Percentiles rank a stretch among this genome's conserved stretches.
Conservation (phyloP, 164 flowering plant genomes). For the Malania oleifera region DNA sequence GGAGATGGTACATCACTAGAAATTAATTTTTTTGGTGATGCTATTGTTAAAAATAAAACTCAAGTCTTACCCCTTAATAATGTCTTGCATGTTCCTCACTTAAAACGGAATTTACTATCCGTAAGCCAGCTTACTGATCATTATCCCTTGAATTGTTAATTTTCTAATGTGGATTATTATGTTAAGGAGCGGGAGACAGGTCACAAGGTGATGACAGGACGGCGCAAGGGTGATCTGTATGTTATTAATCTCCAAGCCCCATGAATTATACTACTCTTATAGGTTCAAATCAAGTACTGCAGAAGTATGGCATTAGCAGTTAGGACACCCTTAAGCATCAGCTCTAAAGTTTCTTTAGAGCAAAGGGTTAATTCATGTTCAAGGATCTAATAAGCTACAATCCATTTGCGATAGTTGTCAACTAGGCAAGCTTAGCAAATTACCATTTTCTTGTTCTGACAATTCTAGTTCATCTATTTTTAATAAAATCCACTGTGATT, state of each 20-base stretch:
- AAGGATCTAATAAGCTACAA: too few relatives aligned
- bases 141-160: constrained; percentile 3
- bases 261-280: too few relatives aligned
- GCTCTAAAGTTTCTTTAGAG: not conserved
- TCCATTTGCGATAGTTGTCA: not conserved
- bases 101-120: not conserved
- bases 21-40: too few relatives aligned
- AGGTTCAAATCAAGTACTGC: not conserved
- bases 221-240: constrained; percentile 3
- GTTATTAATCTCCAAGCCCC: not conserved
- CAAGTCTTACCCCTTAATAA: not conserved
- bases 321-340: not conserved
- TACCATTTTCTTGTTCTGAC: not conserved
- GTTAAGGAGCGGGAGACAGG: constrained; percentile 4
- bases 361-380: not conserved
- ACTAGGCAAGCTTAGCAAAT: not conserved
- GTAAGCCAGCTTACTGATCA: constrained; percentile 1
- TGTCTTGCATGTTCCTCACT: not conserved
- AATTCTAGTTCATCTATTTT: constrained; percentile 1
- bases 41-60: too few relatives aligned
- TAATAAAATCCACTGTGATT: not conserved
- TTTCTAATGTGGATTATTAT: too few relatives aligned
- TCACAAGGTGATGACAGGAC: constrained; percentile 2
- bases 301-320: not conserved
- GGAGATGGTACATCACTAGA: constrained; percentile 1